These are phyloP conservation scores for Coemansia sp. DNA, from an alignment of 192 early-diverging fungal genomes.

Conservation along the genomic window DNA sequence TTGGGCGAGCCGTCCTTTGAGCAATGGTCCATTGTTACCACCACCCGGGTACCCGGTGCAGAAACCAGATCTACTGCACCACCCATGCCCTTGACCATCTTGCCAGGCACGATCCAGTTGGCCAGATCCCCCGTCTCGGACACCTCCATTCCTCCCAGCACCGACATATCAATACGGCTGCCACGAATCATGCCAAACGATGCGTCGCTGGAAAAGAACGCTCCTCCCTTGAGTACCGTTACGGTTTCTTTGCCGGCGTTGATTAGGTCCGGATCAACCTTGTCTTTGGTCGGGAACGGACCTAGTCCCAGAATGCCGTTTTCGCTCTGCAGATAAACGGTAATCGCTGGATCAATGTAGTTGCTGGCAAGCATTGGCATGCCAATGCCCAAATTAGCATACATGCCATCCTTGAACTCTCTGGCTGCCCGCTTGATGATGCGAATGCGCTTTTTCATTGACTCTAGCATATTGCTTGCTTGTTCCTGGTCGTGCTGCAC, in stretches of 20 bases:
- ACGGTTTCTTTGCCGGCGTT: constrained; percentile 64
- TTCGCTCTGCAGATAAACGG: constrained; percentile 68
- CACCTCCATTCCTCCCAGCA: constrained; percentile 63
- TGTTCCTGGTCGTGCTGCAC: constrained; percentile 12
- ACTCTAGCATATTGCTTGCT: constrained; percentile 14
- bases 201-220: constrained; percentile 65
- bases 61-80: constrained; percentile 79
- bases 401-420: constrained; percentile 73
- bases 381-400: constrained; percentile 67
- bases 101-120: constrained; percentile 81
- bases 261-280: constrained; percentile 71
- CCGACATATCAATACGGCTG: constrained; percentile 68
- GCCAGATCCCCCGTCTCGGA: constrained; percentile 66
- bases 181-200: constrained; percentile 75
- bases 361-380: constrained; percentile 76
- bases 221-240: constrained; percentile 63
- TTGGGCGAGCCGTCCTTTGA: constrained; percentile 65
- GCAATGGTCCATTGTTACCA: constrained; percentile 66
- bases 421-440: constrained; percentile 71
- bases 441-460: constrained; percentile 54
- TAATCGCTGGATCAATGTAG: constrained; percentile 64
- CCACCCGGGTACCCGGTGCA: constrained; percentile 61
- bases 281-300: constrained; percentile 64
- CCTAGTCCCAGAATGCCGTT: constrained; percentile 74
- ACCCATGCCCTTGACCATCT: constrained; percentile 81